Evolutionary conservation across 1,284 basidiomycete genomes (phyloP).

Genomic region (Rhodotorula sp.): DNA sequence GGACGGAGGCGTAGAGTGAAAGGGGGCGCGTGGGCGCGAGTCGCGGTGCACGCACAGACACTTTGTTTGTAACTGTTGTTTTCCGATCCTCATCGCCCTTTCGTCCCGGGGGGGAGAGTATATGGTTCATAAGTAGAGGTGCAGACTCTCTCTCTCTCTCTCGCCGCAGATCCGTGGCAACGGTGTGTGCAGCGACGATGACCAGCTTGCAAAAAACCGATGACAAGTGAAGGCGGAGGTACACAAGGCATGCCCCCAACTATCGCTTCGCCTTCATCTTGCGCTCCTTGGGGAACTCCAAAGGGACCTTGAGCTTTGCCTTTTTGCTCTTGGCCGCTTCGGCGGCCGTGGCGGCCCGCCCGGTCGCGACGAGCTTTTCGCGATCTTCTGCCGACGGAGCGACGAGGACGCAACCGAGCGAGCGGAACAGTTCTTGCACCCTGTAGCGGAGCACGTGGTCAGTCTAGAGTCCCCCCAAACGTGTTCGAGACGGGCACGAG

Average conservation of each 20-base stretch:
- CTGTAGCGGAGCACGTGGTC: neutral
- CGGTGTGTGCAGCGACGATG: no score
- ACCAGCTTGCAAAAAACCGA: neutral
- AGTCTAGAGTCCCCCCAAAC: no score
- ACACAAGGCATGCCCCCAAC: constrained; percentile 11
- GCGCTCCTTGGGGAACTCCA: constrained; percentile 68
- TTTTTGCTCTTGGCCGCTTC: constrained; percentile 55
- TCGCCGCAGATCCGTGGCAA: no score
- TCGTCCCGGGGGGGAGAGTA: no score
- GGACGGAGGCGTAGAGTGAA: neutral
- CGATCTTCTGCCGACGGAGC: constrained; percentile 60
- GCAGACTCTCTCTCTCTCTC: no score
- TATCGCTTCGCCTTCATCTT: constrained; percentile 50
- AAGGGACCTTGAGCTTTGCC: constrained; percentile 68
- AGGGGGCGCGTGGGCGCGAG: neutral
- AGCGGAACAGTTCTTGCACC: constrained; percentile 51
- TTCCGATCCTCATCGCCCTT: no score
- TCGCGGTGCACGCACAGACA: no score
- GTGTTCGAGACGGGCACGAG: no score
- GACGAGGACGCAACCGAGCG: constrained; percentile 65
- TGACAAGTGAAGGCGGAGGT: neutral
- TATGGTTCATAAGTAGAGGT: no score
- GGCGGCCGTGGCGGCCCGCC: constrained; percentile 18
- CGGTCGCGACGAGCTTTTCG: constrained; percentile 24
- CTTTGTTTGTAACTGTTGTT: neutral